These are phyloP conservation scores for Zymoseptoria brevis DNA, from an alignment of 2,329 filamentous ascomycete genomes.

Conservation along the genomic window DNA sequence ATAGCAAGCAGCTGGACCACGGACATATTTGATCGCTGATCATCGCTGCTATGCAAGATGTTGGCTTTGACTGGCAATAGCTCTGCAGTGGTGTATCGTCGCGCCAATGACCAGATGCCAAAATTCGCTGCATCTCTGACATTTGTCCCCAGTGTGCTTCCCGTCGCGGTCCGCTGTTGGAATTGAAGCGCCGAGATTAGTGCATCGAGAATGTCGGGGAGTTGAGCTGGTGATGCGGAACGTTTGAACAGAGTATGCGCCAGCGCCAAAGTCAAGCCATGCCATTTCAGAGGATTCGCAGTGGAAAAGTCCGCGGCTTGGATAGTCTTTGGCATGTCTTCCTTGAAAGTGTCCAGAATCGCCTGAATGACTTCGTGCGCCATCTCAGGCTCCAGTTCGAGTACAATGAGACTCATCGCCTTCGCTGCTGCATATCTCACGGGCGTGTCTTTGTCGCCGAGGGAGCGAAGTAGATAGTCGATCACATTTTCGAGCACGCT, in stretches of 20 bases:
- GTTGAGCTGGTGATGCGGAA: constrained; percentile 62
- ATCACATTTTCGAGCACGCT: constrained; percentile 65
- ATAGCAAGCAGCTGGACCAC: constrained; percentile 63
- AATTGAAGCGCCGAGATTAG: constrained; percentile 76
- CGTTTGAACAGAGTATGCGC: constrained; percentile 79
- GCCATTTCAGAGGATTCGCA: constrained; percentile 80
- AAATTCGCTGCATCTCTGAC: constrained; percentile 95
- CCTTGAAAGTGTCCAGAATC: constrained; percentile 61
- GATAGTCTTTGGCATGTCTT: constrained; percentile 49
- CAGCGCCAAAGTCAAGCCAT: constrained; percentile 81
- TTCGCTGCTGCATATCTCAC: constrained; percentile 89
- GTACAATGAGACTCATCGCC: constrained; percentile 75
- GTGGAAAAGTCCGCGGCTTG: constrained; percentile 55
- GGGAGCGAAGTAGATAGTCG: constrained; percentile 66
- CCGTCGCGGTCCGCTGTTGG: constrained; percentile 77
- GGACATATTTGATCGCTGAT: constrained; percentile 3
- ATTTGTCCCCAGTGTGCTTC: constrained; percentile 78
- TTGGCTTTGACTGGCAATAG: constrained; percentile 53
- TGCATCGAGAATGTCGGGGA: constrained; percentile 67
- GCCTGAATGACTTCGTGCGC: constrained; percentile 80
- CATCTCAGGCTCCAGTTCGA: constrained; percentile 73
- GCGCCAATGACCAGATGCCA: constrained; percentile 84
- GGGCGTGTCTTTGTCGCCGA: constrained; percentile 83
- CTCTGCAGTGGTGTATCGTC: constrained; percentile 76
- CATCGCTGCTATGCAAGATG: constrained; percentile 9